Percentiles rank a stretch among this genome's conserved stretches.
Evolutionary conservation across 163 green algal species (phyloP).

Genomic region (Coccomyxa subellipsoidea): DNA sequence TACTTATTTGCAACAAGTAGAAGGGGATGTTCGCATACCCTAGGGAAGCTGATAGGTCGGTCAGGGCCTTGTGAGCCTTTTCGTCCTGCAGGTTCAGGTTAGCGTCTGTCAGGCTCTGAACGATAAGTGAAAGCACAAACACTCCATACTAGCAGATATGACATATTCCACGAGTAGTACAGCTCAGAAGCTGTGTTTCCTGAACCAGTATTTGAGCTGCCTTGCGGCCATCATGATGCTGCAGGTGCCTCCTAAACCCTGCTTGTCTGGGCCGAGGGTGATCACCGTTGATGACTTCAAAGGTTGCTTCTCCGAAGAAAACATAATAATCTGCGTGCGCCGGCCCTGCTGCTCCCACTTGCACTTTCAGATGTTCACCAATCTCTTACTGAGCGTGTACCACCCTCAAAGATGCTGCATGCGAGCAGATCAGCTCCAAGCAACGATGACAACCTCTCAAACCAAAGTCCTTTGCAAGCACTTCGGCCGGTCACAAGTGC

Average conservation of each 20-base stretch:
- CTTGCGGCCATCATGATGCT: not conserved
- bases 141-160: not conserved
- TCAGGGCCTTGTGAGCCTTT: constrained; percentile 6
- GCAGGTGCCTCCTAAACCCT: not conserved
- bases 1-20: too few species aligned
- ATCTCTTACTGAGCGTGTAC: too few species aligned
- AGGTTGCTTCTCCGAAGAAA: constrained; percentile 1
- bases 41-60: constrained; percentile 11
- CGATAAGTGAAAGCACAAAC: not conserved
- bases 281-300: constrained; percentile 9
- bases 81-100: constrained; percentile 9
- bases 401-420: too few species aligned
- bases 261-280: not conserved
- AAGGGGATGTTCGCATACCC: too few species aligned
- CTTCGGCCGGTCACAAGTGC: too few species aligned
- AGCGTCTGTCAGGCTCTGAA: not conserved
- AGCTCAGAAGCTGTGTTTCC: not conserved
- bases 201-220: not conserved
- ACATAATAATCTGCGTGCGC: not conserved
- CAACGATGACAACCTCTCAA: too few species aligned
- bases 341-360: not conserved
- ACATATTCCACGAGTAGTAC: not conserved
- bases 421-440: too few species aligned
- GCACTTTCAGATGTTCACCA: too few species aligned
- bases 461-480: too few species aligned